Evolutionary conservation across 2,329 filamentous ascomycete genomes (phyloP).

Genomic region (Neonectria hederae): DNA sequence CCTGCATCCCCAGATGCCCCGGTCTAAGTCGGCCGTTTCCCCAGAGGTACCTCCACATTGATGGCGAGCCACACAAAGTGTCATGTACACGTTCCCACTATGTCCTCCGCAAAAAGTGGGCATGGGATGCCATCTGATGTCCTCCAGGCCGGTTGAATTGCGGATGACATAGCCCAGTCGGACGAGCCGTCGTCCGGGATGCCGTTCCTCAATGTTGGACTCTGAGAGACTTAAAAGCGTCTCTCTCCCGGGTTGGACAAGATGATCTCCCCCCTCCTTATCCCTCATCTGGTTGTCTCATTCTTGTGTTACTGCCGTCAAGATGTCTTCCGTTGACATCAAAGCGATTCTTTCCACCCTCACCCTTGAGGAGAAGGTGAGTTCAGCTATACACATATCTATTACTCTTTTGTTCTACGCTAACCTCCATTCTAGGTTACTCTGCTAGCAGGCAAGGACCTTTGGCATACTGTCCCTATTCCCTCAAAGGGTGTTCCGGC

Average conservation of each 20-base stretch:
- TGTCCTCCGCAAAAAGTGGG: conserved; percentile 23
- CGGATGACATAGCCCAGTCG: conserved; percentile 9
- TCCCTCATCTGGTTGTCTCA: conserved; percentile 18
- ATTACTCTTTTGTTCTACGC: conserved; percentile 1
- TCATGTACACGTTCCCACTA: conserved; percentile 4
- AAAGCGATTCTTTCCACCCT: conserved; percentile 42
- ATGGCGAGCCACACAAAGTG: conserved; percentile 4
- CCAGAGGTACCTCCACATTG: conserved; percentile 19
- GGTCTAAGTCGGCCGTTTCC: conserved; percentile 16
- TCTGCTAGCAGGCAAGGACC: conserved; percentile 40
- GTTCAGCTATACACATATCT: conserved; percentile 5
- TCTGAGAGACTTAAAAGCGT: conserved; percentile 31
- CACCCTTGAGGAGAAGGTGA: conserved; percentile 46
- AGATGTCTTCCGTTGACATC: conserved; percentile 41
- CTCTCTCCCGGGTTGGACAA: conserved; percentile 18
- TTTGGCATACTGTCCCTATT: conserved; percentile 41
- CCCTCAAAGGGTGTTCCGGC: conserved; percentile 38
- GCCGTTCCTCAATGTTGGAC: neutral
- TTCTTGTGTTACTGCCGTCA: conserved; percentile 22
- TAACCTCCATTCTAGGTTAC: conserved; percentile 30
- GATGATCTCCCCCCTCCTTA: conserved; percentile 22
- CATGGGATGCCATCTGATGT: conserved; percentile 16
- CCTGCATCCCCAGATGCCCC: neutral
- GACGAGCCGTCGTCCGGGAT: conserved; percentile 9
- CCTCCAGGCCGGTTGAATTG: conserved; percentile 18